Conservation (phyloP, 2,329 filamentous ascomycete genomes). For the Scytalidium lignicola region DNA sequence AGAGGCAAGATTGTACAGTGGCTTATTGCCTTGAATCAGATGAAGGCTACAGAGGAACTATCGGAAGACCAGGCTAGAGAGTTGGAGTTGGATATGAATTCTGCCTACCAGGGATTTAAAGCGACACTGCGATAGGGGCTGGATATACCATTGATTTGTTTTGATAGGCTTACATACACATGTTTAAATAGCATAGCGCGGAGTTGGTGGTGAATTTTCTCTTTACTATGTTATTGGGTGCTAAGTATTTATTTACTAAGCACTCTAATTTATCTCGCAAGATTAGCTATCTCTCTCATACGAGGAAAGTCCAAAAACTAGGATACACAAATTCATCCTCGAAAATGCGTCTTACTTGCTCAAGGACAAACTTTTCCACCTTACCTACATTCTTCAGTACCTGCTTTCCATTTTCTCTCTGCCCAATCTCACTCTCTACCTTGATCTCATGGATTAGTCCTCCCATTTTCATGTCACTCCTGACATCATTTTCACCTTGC, state of each 20-base stretch:
- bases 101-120: conserved; percentile 93
- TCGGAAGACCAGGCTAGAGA: conserved; percentile 83
- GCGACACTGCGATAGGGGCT: conserved; percentile 25
- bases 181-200: conserved; percentile 14
- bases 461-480: conserved; percentile 47
- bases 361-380: conserved; percentile 94
- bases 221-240: too few species aligned
- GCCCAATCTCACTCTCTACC: conserved; percentile 96
- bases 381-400: conserved; percentile 98
- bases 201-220: conserved; percentile 6
- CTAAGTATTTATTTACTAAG: neutral
- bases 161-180: neutral
- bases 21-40: conserved; percentile 95
- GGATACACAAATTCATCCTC: conserved; percentile 99
- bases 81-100: conserved; percentile 87
- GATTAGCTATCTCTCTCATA: conserved; percentile 40
- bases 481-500: conserved; percentile 18
- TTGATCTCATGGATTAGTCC: conserved; percentile 86
- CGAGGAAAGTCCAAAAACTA: conserved; percentile 95
- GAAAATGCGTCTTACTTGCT: conserved; percentile 94
- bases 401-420: conserved; percentile 85
- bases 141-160: neutral
- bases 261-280: neutral
- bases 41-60: conserved; percentile 91
- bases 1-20: conserved; percentile 97